Conservation (phyloP, 2,329 filamentous ascomycete genomes). For the Raffaelea ambrosiae region DNA sequence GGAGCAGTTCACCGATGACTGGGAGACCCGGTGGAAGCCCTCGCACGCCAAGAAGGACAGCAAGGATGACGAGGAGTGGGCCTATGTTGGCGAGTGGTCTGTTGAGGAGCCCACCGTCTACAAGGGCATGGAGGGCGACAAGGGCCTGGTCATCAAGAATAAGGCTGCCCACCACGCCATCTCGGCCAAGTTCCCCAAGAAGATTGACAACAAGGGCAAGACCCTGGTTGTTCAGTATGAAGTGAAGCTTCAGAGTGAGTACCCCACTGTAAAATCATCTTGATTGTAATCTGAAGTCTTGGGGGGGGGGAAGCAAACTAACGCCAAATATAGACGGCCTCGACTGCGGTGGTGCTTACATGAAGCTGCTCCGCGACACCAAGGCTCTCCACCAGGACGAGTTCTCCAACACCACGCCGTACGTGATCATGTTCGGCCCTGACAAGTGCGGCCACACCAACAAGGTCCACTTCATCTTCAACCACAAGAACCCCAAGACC, state of each 20-base stretch:
- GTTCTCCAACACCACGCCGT: conserved; percentile 94
- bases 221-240: conserved; percentile 97
- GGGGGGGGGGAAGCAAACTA: background rate
- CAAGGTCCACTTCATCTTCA: conserved; percentile 98
- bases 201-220: conserved; percentile 96
- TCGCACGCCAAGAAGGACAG: conserved; percentile 94
- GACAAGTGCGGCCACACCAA: conserved; percentile 99
- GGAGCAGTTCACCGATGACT: conserved; percentile 97
- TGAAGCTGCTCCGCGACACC: conserved; percentile 98
- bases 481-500: conserved; percentile 99
- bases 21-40: conserved; percentile 87
- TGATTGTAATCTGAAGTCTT: background rate
- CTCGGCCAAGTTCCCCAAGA: conserved; percentile 95
- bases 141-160: conserved; percentile 97
- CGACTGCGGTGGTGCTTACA: conserved; percentile 95
- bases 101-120: conserved; percentile 88
- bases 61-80: conserved; percentile 86
- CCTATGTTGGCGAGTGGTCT: conserved; percentile 91
- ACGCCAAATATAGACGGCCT: conserved; percentile 64
- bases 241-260: conserved; percentile 95
- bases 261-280: background rate
- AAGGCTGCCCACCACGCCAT: conserved; percentile 97
- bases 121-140: conserved; percentile 91
- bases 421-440: conserved; percentile 99
- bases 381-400: conserved; percentile 94